Evolutionary conservation across 2,329 filamentous ascomycete species (phyloP), one percentile per base, ranked within the genome.

Genomic region (Mariannaea elegans): DNA sequence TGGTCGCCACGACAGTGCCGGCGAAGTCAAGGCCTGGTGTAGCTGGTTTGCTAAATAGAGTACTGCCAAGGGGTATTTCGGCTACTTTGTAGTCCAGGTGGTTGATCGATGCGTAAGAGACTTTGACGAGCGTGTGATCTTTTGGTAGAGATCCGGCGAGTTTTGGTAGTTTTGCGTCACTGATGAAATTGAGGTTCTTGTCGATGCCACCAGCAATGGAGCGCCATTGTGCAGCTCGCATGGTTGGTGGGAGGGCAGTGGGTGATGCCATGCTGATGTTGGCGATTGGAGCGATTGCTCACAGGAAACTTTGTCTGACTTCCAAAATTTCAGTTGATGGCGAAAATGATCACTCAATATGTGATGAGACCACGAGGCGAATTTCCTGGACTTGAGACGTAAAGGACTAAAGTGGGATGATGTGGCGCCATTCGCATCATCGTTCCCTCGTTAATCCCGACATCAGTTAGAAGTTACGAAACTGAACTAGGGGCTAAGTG

Each of bases 11-110:
- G 2, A 69, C 49, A 0, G 59, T 66, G 1, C 67, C 67, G 0
- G 66, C 63, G n/a, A 65, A 67, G 45, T 69, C 66, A 0, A 67
- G 50, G 0, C 65, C 65, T 4, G 65, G 63, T 0, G 61, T 67
- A 2, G 32, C 61, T 0, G 63, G 65, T 1, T 64, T 67, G 0
- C 34, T 45, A 27, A 66, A 64, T 0, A 66, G 10, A 0, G 45
- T 41, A 19, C 32, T 61, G 2, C 49, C 49, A 0, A 66, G 21
- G 3, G 65, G 63, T 63, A 68, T 66, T 0, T 68, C 65, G 0
- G 63, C 63, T 1, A 64, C 12, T 10, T 65, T 68, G 16, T 65
- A 68, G 38, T 68, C 63, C 2, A 68, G 61, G 16, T 68, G 65
- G 10, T 68, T 68, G 24, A 68, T 32, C 3, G 65, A 68, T 23